Evolutionary conservation across 768 basidiomycete genomes (phyloP).

Genomic region (Sarcodon aspratus): DNA sequence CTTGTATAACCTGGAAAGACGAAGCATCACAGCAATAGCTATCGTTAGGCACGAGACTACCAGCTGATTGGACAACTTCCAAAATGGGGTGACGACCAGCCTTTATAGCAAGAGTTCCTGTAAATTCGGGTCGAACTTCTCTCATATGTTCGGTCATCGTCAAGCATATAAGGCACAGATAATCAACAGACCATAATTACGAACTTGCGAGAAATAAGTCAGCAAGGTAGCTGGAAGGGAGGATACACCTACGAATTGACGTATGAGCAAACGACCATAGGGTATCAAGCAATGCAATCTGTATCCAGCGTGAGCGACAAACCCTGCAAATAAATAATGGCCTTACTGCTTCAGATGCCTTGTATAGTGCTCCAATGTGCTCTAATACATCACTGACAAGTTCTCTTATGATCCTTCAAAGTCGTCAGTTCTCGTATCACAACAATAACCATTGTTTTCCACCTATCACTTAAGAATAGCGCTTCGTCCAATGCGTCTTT

Average conservation of each 20-base stretch:
- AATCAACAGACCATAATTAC: conserved; percentile 31
- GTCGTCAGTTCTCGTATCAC: background rate
- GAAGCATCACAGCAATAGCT: conserved; percentile 79
- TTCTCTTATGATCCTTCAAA: conserved; percentile 62
- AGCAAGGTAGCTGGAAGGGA: background rate
- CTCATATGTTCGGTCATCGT: background rate
- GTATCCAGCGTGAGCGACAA: background rate
- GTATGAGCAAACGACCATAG: conserved; percentile 80
- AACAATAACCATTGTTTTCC: conserved; percentile 5
- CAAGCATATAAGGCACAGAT: background rate
- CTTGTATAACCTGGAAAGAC: conserved; percentile 85
- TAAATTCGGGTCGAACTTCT: conserved; percentile 84
- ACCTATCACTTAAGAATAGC: conserved; percentile 77
- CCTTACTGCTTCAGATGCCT: conserved; percentile 79
- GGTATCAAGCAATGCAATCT: conserved; percentile 87
- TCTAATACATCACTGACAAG: conserved; percentile 59
- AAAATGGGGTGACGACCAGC: conserved; percentile 82
- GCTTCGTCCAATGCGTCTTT: conserved; percentile 88
- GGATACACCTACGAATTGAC: conserved; percentile 52
- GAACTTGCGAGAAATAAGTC: conserved; percentile 21
- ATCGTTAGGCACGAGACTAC: conserved; percentile 78
- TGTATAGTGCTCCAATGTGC: conserved; percentile 75
- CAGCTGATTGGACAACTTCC: conserved; percentile 57
- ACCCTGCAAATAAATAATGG: background rate
- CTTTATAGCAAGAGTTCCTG: conserved; percentile 82